Percentiles rank a stretch among this genome's conserved stretches.
Conservation (phyloP, 495 filamentous ascomycete species). For the Cenococcum geophilum region DNA sequence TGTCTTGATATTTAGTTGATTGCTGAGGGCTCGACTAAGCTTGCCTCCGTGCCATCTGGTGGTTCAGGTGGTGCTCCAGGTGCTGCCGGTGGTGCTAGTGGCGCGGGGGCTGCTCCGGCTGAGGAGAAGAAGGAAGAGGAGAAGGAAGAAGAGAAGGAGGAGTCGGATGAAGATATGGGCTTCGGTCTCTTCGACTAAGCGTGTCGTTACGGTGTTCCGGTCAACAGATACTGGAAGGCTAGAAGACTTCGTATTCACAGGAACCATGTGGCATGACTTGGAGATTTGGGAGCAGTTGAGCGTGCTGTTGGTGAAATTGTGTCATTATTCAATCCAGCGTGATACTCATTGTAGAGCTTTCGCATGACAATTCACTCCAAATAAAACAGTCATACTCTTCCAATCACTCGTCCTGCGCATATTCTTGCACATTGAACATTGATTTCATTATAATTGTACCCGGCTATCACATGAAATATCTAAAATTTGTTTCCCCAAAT, state of each 20-base stretch:
- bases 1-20: conserved; percentile 61
- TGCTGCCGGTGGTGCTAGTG: conserved; percentile 59
- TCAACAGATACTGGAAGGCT: conserved; percentile 9
- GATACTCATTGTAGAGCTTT: background rate
- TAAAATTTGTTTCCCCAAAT: background rate
- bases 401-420: background rate
- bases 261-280: conserved; percentile 14
- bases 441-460: no score
- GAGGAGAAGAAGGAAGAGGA: conserved; percentile 67
- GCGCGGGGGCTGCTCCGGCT: conserved; percentile 60
- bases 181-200: conserved; percentile 98
- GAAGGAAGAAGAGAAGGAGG: conserved; percentile 68
- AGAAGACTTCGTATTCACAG: conserved; percentile 5
- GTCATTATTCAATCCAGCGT: background rate
- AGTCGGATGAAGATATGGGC: conserved; percentile 99
- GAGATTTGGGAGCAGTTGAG: conserved; percentile 28
- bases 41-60: conserved; percentile 94
- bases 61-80: conserved; percentile 65
- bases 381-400: conserved; percentile 5
- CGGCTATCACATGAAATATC: no score
- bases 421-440: background rate
- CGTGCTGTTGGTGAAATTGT: conserved; percentile 12
- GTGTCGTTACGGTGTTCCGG: conserved; percentile 5
- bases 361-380: background rate
- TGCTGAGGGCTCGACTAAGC: conserved; percentile 80